Base-by-base conservation (phyloP, 306 rosid genomes). In the Lupinus albus region DNA sequence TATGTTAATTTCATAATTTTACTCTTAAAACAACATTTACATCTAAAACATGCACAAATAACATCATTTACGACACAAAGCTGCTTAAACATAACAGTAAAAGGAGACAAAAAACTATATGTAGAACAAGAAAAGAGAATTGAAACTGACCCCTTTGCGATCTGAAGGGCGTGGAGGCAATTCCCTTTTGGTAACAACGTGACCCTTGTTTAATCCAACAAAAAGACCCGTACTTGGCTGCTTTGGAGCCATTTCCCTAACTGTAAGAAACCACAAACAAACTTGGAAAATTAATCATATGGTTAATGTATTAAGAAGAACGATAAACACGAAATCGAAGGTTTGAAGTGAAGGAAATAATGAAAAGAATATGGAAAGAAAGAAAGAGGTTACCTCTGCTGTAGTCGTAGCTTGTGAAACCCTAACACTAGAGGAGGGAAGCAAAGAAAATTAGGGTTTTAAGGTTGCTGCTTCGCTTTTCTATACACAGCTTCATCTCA, bases 141-240 rank as follows among this genome's bases (percentile, higher is more conserved):
- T n/a, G 5, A 41, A 66, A 77, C 96, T 78, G 68, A 91, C 96
- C 73, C 97, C 97, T 67, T 89, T 89, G 64, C 91, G 96, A 74
- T 84, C 91, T 15, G 92, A 85, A 2, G 98, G 98, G 46, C 91
- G 92, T 0, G 96, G 83, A 17, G 96, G 85, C 75, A 89, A 73
- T 38, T 92, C 98, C 69, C 84, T 92, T 85, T 84, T 89, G 63
- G 98, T 92, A 54, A 89, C 88, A 0, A 92, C 33, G 21, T 92
- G 95, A 3, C 98, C 95, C 61, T 82, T 92, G 77, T 89, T 92
- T 68, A 89, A 66, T 2, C 98, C 98, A 32, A 92, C 98, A 42
- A 84, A 87, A 49, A 92, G 72, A 33, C 96, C 96, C 12, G 86
- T 80, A 49, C 78, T 82, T 14, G 98, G 95, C 75, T 76, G 95